Percentiles rank a stretch among this genome's conserved stretches.
Evolutionary conservation across 177 flowering plant genomes (phyloP).

Genomic region (Vitis hybrid): DNA sequence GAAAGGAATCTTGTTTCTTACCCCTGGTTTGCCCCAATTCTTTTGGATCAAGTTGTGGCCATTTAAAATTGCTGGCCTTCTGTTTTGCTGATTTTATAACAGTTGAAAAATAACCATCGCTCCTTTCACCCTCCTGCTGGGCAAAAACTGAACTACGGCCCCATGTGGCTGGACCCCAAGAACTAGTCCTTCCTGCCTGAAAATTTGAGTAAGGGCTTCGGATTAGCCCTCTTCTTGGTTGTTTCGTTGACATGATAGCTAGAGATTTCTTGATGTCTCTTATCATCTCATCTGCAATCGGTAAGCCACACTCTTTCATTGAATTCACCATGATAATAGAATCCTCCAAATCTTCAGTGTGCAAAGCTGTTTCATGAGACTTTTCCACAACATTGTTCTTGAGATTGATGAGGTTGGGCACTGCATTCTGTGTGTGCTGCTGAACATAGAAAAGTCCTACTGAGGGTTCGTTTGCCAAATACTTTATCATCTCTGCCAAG

Average conservation of each 20-base stretch:
- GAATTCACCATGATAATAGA: constrained; percentile 67
- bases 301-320: constrained; percentile 78
- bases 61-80: constrained; percentile 54
- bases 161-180: constrained; percentile 54
- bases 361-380: constrained; percentile 59
- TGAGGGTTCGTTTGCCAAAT: constrained; percentile 90
- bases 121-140: constrained; percentile 29
- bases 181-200: constrained; percentile 38
- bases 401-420: constrained; percentile 59
- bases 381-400: constrained; percentile 52
- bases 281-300: constrained; percentile 77
- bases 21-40: constrained; percentile 14
- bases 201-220: constrained; percentile 30
- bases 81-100: constrained; percentile 68
- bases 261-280: constrained; percentile 69
- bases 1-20: constrained; percentile 18
- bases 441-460: constrained; percentile 90
- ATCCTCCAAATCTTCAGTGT: constrained; percentile 80
- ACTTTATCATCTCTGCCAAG: constrained; percentile 80
- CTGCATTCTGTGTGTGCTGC: constrained; percentile 75
- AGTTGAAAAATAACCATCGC: constrained; percentile 44
- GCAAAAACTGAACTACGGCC: constrained; percentile 23
- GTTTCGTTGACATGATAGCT: constrained; percentile 51
- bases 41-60: constrained; percentile 52
- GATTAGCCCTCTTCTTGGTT: constrained; percentile 61